phyloP scores from a whole-genome alignment of 2,329 filamentous ascomycete species.

The Colletotrichum sp. region DNA sequence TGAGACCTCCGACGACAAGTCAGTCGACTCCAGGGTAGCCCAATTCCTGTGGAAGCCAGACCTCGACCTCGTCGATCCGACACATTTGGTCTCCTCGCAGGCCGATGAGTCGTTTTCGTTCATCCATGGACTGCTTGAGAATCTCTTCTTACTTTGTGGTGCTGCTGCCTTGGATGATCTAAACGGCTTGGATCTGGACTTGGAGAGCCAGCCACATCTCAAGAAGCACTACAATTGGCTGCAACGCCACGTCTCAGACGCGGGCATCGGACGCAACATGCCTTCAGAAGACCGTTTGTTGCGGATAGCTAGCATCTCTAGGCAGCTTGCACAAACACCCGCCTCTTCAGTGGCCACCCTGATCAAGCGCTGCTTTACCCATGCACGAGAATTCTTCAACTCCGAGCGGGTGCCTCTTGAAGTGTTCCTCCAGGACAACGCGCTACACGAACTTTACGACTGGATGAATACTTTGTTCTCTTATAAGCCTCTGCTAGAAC shows the following conservation, averaged over 20 bases:
- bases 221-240: not conserved
- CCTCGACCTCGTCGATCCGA: not conserved
- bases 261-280: not conserved
- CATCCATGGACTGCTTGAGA: not conserved
- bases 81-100: not conserved
- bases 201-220: not conserved
- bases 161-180: not conserved
- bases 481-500: not conserved
- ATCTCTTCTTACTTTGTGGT: not conserved
- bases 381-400: not conserved
- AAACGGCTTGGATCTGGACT: not conserved
- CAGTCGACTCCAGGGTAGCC: not conserved
- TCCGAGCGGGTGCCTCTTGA: not conserved
- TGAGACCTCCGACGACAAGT: not conserved
- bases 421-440: not conserved
- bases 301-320: not conserved
- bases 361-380: slow-evolving; percentile 4
- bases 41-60: not conserved
- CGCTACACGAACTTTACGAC: slow-evolving; percentile 4
- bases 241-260: not conserved
- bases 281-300: not conserved
- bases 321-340: not conserved
- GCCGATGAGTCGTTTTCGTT: not conserved
- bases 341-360: not conserved
- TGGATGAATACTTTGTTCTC: slow-evolving; percentile 14